Conservation (phyloP, 805 yeast species). For the Starmerella asiatica region DNA sequence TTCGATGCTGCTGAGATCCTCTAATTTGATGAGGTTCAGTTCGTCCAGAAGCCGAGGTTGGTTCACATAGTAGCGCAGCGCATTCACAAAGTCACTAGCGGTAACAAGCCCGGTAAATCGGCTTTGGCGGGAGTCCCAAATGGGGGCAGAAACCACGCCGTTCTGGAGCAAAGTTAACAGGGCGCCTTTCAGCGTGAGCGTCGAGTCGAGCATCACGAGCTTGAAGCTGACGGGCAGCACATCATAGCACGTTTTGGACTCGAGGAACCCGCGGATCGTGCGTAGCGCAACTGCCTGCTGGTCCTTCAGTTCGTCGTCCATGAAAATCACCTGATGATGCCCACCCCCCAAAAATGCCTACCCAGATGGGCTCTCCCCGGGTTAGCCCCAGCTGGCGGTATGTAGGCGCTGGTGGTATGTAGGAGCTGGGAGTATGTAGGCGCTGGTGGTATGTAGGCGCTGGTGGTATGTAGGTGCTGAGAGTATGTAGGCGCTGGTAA, state of each 20-base stretch:
- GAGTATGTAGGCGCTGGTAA: too few relatives aligned
- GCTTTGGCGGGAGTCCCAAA: slow-evolving; percentile 85
- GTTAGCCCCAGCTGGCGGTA: too few relatives aligned
- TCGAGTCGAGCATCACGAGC: slow-evolving; percentile 83
- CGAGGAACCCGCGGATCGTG: slow-evolving; percentile 70
- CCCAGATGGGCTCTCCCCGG: too few relatives aligned
- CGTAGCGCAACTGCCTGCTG: slow-evolving; percentile 57
- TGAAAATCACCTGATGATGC: neutral
- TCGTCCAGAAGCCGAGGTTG: slow-evolving; percentile 73
- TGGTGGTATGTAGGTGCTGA: too few relatives aligned
- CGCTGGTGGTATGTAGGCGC: too few relatives aligned
- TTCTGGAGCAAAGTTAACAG: slow-evolving; percentile 81
- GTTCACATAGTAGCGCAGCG: slow-evolving; percentile 84
- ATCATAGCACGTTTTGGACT: slow-evolving; percentile 88
- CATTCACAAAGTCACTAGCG: slow-evolving; percentile 84
- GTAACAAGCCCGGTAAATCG: slow-evolving; percentile 90
- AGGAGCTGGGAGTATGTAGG: too few relatives aligned
- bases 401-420: too few relatives aligned
- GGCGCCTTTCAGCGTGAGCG: slow-evolving; percentile 78
- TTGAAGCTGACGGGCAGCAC: slow-evolving; percentile 92
- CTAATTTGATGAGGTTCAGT: slow-evolving; percentile 72
- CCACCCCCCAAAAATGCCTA: too few relatives aligned
- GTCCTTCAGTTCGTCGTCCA: neutral
- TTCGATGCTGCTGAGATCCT: slow-evolving; percentile 77
- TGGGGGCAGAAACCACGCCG: slow-evolving; percentile 89